Evolutionary conservation across 163 green algal genomes (phyloP).

Genomic region (Smithsoniella earleae): DNA sequence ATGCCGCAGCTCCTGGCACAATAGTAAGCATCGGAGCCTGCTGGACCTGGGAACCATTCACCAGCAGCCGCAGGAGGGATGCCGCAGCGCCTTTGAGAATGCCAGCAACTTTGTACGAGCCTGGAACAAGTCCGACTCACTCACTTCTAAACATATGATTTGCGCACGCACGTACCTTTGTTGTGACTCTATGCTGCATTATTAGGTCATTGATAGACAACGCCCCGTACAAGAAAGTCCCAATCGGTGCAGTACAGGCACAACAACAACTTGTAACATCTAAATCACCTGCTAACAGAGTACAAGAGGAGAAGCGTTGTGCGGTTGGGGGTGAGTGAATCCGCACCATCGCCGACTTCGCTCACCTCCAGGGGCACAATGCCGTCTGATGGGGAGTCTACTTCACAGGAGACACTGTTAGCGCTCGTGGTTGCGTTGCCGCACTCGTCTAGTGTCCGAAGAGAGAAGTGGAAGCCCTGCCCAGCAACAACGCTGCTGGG

Average conservation of each 20-base stretch:
- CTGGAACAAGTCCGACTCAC: no score
- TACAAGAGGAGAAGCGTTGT: no score
- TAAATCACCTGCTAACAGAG: no score
- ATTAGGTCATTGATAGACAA: no score
- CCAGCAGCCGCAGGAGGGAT: constrained; percentile 21
- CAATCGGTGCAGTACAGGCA: no score
- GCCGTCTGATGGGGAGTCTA: constrained; percentile 30
- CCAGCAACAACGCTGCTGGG: constrained; percentile 28
- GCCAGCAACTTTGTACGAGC: constrained; percentile 8
- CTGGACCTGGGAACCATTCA: constrained; percentile 21
- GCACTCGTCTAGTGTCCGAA: constrained; percentile 33
- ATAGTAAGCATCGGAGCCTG: constrained; percentile 25
- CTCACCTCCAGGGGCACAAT: constrained; percentile 31
- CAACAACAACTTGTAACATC: no score
- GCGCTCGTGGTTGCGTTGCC: constrained; percentile 30
- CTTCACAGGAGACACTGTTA: constrained; percentile 31
- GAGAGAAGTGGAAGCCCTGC: background rate
- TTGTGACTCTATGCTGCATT: no score
- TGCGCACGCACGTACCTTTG: no score
- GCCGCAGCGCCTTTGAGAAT: background rate
- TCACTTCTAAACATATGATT: no score
- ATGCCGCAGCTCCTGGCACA: background rate
- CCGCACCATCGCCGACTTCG: constrained; percentile 31
- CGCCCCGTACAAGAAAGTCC: no score
- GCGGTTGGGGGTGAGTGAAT: no score